Evolutionary conservation across 208 protist genomes (phyloP).

Genomic region (Trypanosoma melophagium): DNA sequence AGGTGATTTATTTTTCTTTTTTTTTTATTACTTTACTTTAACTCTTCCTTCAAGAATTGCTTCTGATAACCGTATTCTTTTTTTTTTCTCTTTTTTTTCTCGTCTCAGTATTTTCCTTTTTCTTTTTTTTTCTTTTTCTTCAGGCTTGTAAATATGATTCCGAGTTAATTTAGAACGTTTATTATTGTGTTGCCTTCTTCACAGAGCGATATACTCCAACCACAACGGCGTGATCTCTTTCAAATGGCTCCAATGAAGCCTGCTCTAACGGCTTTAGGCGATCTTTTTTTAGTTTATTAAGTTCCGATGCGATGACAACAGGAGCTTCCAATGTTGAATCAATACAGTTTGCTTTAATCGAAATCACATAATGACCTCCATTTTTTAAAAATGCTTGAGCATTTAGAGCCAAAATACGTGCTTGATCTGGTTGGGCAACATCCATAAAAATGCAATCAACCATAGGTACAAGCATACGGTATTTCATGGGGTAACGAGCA

Average conservation of each 20-base stretch:
- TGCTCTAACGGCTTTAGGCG: constrained; percentile 98
- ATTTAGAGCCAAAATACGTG: constrained; percentile 99
- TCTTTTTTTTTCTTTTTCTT: constrained; percentile 4
- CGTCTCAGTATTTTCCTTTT: constrained; percentile 9
- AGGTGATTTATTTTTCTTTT: constrained; percentile 11
- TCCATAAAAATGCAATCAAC: constrained; percentile 99
- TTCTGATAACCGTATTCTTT: constrained; percentile 6
- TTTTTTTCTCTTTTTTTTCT: constrained; percentile 8
- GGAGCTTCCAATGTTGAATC: constrained; percentile 98
- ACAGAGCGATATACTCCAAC: constrained; percentile 88
- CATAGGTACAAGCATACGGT: constrained; percentile 99
- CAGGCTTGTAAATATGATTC: too few relatives aligned
- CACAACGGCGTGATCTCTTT: constrained; percentile 99
- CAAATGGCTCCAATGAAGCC: constrained; percentile 99
- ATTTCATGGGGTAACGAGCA: constrained; percentile 99
- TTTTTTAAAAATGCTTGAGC: constrained; percentile 99
- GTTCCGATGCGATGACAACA: constrained; percentile 98
- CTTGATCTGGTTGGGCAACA: constrained; percentile 99
- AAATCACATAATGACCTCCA: constrained; percentile 99
- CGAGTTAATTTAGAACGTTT: constrained; percentile 16
- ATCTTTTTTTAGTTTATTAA: constrained; percentile 96
- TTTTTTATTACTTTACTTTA: constrained; percentile 22
- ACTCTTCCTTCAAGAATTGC: constrained; percentile 14
- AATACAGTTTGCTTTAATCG: constrained; percentile 99
- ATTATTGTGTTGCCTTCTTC: constrained; percentile 51